These are phyloP conservation scores for Nannochloropsis gaditana DNA, from an alignment of 108 stramenopile genomes.

Conservation along the genomic window DNA sequence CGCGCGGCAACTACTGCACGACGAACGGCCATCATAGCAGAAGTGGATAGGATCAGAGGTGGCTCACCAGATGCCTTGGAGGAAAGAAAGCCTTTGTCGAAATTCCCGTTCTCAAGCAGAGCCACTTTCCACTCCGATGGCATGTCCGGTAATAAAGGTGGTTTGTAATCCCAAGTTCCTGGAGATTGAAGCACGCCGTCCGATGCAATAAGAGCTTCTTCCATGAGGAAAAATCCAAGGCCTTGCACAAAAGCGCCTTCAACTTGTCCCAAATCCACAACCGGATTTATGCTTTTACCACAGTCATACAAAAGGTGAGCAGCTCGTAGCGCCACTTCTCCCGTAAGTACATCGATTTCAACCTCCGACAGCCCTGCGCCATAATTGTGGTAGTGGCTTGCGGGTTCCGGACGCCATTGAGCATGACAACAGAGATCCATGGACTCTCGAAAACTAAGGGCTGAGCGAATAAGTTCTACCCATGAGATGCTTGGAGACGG, in stretches of 20 bases:
- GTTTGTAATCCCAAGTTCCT: slow-evolving; percentile 55
- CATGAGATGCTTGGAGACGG: neutral
- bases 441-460: neutral
- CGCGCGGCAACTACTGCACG: slow-evolving; percentile 38
- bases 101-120: slow-evolving; percentile 23
- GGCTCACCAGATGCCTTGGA: slow-evolving; percentile 48
- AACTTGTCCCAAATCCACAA: slow-evolving; percentile 47
- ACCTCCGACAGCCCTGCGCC: slow-evolving; percentile 39
- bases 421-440: neutral
- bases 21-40: slow-evolving; percentile 34
- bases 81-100: slow-evolving; percentile 24
- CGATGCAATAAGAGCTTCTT: slow-evolving; percentile 18
- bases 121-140: slow-evolving; percentile 42
- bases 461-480: neutral
- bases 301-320: slow-evolving; percentile 45
- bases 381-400: slow-evolving; percentile 45
- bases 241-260: slow-evolving; percentile 53
- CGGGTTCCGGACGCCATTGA: neutral
- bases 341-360: slow-evolving; percentile 43
- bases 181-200: slow-evolving; percentile 24
- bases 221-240: slow-evolving; percentile 43
- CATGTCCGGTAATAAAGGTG: slow-evolving; percentile 34
- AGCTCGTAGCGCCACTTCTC: slow-evolving; percentile 29
- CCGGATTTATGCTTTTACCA: slow-evolving; percentile 40
- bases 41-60: slow-evolving; percentile 23